A percentile compares a stretch with the other conserved stretches of the same genome.
Conservation (phyloP, 2,329 filamentous ascomycete genomes). For the Colletotrichum sp. region DNA sequence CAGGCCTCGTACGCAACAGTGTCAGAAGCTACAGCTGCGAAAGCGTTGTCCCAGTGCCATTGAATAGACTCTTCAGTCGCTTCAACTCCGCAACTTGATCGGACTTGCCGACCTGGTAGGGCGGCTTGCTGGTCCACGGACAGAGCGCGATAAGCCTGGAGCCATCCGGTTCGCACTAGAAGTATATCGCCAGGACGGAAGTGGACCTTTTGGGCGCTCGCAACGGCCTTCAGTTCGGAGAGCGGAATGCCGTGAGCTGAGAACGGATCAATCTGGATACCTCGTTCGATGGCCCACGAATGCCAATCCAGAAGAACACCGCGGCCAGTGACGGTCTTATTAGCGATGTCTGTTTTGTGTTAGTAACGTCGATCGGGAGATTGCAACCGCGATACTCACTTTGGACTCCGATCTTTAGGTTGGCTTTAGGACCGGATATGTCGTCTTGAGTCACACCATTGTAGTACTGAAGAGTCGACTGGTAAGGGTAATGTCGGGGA, state of each 20-base stretch:
- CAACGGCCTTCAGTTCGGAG: neutral
- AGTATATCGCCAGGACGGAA: neutral
- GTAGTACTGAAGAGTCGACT: slow-evolving; percentile 12
- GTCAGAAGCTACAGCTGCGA: slow-evolving; percentile 50
- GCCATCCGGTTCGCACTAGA: slow-evolving; percentile 59
- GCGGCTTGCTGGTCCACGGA: slow-evolving; percentile 33
- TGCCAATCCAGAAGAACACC: neutral
- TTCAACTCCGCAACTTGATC: slow-evolving; percentile 37
- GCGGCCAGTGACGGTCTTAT: neutral
- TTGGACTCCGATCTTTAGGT: neutral
- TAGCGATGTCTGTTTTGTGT: neutral
- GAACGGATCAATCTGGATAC: neutral
- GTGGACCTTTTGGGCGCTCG: neutral
- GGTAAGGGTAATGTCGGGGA: slow-evolving; percentile 12
- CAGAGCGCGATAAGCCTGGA: slow-evolving; percentile 44
- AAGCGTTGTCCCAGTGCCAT: slow-evolving; percentile 52
- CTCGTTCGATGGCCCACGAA: neutral
- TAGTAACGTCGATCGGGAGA: neutral
- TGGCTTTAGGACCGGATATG: neutral
- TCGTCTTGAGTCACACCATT: slow-evolving; percentile 11
- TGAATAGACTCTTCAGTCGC: slow-evolving; percentile 38
- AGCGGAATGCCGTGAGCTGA: neutral
- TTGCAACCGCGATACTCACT: neutral
- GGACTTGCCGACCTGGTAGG: neutral
- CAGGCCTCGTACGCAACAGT: slow-evolving; percentile 47